Evolutionary conservation across 2,329 filamentous ascomycete species (phyloP).

Genomic region (Verticillium tricorpus): DNA sequence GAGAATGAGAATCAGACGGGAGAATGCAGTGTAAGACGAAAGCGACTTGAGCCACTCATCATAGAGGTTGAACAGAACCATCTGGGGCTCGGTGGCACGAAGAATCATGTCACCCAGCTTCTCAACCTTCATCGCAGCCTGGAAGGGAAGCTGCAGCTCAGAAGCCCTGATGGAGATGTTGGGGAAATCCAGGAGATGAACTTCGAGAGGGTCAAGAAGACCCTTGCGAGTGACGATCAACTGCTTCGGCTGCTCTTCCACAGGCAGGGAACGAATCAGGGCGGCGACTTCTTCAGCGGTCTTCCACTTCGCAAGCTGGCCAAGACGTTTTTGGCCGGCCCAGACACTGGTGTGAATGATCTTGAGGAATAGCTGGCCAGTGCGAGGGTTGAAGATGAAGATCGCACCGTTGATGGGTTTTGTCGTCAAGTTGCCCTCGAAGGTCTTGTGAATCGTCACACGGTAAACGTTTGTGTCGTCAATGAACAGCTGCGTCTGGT

Average conservation of each 20-base stretch:
- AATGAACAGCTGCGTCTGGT: constrained; percentile 97
- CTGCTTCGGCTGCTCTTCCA: constrained; percentile 98
- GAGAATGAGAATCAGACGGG: constrained; percentile 85
- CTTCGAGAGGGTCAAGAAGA: constrained; percentile 92
- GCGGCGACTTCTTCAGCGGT: constrained; percentile 99
- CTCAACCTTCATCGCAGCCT: constrained; percentile 99
- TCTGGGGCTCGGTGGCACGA: constrained; percentile 96
- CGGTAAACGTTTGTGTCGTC: constrained; percentile 99
- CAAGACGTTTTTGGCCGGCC: constrained; percentile 98
- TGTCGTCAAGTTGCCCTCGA: constrained; percentile 97
- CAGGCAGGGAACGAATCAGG: constrained; percentile 87
- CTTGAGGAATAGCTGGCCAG: constrained; percentile 95
- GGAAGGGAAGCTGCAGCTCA: constrained; percentile 95
- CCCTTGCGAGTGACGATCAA: constrained; percentile 97
- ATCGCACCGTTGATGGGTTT: constrained; percentile 99
- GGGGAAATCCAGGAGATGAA: constrained; percentile 95
- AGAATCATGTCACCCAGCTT: constrained; percentile 99
- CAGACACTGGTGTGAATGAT: constrained; percentile 99
- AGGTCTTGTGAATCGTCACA: constrained; percentile 99
- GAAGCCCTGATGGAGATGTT: constrained; percentile 98
- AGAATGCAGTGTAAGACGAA: constrained; percentile 98
- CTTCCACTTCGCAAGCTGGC: constrained; percentile 98
- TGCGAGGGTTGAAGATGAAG: constrained; percentile 99
- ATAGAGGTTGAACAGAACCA: constrained; percentile 98
- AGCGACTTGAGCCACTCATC: constrained; percentile 99